Percentiles rank a stretch among this genome's conserved stretches.
phyloP scores from a whole-genome alignment of 2,329 filamentous ascomycete genomes.

The Botrytis fabae region DNA sequence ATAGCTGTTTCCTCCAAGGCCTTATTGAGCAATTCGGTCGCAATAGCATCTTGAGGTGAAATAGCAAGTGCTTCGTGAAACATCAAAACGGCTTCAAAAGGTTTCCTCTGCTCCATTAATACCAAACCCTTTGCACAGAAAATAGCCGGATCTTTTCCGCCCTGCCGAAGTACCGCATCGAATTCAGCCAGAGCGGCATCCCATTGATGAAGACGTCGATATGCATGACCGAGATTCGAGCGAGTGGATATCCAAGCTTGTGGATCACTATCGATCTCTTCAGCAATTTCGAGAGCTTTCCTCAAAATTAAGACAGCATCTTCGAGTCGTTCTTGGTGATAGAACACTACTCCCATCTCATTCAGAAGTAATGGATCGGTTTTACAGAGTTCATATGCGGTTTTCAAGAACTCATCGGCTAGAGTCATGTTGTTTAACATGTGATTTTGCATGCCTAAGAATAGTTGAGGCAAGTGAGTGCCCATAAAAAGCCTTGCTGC shows the following conservation, averaged over 20 bases:
- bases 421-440: constrained; percentile 92
- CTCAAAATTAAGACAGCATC: constrained; percentile 77
- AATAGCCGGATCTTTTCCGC: constrained; percentile 74
- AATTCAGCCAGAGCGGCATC: constrained; percentile 77
- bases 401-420: constrained; percentile 91
- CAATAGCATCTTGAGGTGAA: constrained; percentile 76
- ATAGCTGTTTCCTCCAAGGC: constrained; percentile 64
- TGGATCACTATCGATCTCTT: constrained; percentile 78
- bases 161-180: constrained; percentile 80
- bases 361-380: constrained; percentile 90
- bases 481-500: constrained; percentile 94
- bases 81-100: constrained; percentile 75
- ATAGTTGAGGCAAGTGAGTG: constrained; percentile 92
- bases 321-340: constrained; percentile 79
- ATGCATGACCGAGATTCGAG: constrained; percentile 86
- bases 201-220: constrained; percentile 69
- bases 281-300: constrained; percentile 73
- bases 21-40: constrained; percentile 74
- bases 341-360: constrained; percentile 94
- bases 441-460: constrained; percentile 97
- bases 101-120: constrained; percentile 71
- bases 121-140: constrained; percentile 85
- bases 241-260: constrained; percentile 80
- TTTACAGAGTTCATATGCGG: constrained; percentile 79
- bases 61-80: constrained; percentile 84